phyloP scores from a whole-genome alignment of 805 yeast species.

The Saccharomycopsis sp. region DNA sequence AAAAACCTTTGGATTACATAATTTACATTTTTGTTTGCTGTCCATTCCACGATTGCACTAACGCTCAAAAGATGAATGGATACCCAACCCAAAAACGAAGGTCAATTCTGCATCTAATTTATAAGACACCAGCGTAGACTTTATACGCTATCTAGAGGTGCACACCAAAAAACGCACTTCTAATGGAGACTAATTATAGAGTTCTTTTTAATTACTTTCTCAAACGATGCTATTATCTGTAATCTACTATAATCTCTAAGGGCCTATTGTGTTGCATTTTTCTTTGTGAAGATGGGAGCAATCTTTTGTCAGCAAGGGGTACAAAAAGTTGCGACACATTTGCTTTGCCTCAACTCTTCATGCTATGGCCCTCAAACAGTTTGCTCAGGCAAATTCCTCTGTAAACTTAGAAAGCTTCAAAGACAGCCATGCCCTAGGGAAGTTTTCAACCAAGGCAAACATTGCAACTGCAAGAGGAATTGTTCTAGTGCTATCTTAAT shows the following conservation, averaged over 20 bases:
- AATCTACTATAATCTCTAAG: too few species aligned
- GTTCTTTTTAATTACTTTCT: background rate
- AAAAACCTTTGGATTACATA: background rate
- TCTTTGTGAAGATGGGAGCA: too few species aligned
- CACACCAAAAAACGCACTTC: background rate
- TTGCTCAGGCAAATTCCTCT: too few species aligned
- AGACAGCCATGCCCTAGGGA: too few species aligned
- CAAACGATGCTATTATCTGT: background rate
- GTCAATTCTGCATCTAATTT: background rate
- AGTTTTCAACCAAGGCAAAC: background rate
- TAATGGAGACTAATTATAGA: too few species aligned
- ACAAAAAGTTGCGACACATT: too few species aligned
- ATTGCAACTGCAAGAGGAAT: background rate
- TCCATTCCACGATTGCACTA: background rate
- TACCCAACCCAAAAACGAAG: background rate
- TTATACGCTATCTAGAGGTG: background rate
- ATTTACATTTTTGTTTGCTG: background rate
- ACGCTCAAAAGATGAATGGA: background rate
- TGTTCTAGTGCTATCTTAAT: background rate
- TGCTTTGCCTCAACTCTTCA: too few species aligned
- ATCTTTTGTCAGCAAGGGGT: too few species aligned
- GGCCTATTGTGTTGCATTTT: too few species aligned
- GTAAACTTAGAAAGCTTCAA: too few species aligned
- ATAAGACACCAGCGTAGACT: background rate
- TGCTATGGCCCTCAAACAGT: too few species aligned